Evolutionary conservation across 2,329 filamentous ascomycete genomes (phyloP), one percentile per base, ranked within the genome.

Genomic region (Trichoderma sp.): DNA sequence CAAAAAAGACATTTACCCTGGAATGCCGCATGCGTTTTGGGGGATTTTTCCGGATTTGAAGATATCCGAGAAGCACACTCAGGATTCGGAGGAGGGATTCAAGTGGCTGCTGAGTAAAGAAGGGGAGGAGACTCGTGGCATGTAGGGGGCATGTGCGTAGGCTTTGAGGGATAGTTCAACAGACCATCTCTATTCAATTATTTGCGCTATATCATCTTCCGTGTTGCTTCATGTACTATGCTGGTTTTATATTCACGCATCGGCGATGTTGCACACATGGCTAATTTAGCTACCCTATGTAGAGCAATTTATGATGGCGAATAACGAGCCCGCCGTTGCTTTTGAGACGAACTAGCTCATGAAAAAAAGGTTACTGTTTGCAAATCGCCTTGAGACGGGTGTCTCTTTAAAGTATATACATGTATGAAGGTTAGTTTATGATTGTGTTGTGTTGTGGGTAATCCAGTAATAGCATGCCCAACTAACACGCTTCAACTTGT

Each of bases 11-110:
- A 61, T 77, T 0, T 78, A 77, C 46, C 72, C 76, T 1, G 76
- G 76, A 5, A 66, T 77, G 28, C 76, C 75, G 30, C 77, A 78
- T 69, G 72, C 70, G 1, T 79, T 78, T 63, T 79, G 75, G 76
- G 69, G 46, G 6, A 16, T 76, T 11, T 76, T 74, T 18, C 72
- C 74, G 0, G 70, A 75, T 4, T 59, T 76, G 16, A 68, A 70
- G 39, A 61, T 72, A 13, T 71, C 66, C 24, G 70, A 70, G 39
- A 75, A 75, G 68, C 73, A 76, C 37, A 56, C 70, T 21, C 64
- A 67, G 21, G 74, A 77, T 54, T 60, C 61, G 11, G 46, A 63
- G 54, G 65, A 71, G n/a, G 75, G 71, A 28, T 59, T 79, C 4
- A 71, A 71, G 59, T 77, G 73, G 75, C 49, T 77, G 5, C 26